These are phyloP conservation scores for Phallus indusiatus DNA, from an alignment of 768 basidiomycete species.

Conservation along the genomic window DNA sequence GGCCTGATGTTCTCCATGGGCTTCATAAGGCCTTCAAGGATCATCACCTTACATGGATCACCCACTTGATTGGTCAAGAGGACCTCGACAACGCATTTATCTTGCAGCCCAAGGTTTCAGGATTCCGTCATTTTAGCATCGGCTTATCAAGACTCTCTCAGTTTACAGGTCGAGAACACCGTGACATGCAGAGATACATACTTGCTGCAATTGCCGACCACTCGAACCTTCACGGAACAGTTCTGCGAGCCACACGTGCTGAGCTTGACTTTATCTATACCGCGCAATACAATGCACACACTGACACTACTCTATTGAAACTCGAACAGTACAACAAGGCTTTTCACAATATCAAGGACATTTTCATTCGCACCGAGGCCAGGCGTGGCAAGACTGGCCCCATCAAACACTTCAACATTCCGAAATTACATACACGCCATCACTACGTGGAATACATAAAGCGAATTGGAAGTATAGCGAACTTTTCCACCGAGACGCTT, in stretches of 20 bases:
- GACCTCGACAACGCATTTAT: slow-evolving; percentile 31
- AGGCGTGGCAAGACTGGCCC: slow-evolving; percentile 4
- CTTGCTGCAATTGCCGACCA: slow-evolving; percentile 1
- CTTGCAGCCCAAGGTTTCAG: slow-evolving; percentile 21
- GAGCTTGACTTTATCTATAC: slow-evolving; percentile 21
- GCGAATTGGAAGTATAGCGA: slow-evolving; percentile 21
- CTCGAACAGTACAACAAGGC: slow-evolving; percentile 12
- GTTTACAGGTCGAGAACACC: slow-evolving; percentile 34
- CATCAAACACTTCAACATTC: slow-evolving; percentile 20
- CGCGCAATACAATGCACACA: slow-evolving; percentile 19
- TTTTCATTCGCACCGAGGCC: slow-evolving; percentile 16
- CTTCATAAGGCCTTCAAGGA: slow-evolving; percentile 4
- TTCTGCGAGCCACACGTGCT: background rate
- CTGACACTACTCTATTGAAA: slow-evolving; percentile 11
- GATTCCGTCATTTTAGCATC: slow-evolving; percentile 31
- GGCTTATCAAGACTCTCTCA: slow-evolving; percentile 32
- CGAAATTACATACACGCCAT: slow-evolving; percentile 19
- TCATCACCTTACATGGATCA: slow-evolving; percentile 18
- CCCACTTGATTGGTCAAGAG: slow-evolving; percentile 11
- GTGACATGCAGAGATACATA: background rate
- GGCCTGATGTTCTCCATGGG: background rate
- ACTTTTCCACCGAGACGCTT: slow-evolving; percentile 25
- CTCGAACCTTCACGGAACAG: slow-evolving; percentile 1
- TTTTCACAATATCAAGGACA: slow-evolving; percentile 21
- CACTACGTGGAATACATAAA: slow-evolving; percentile 15